Evolutionary conservation across 1,284 basidiomycete genomes (phyloP).

Genomic region (Omphalotus olearius): DNA sequence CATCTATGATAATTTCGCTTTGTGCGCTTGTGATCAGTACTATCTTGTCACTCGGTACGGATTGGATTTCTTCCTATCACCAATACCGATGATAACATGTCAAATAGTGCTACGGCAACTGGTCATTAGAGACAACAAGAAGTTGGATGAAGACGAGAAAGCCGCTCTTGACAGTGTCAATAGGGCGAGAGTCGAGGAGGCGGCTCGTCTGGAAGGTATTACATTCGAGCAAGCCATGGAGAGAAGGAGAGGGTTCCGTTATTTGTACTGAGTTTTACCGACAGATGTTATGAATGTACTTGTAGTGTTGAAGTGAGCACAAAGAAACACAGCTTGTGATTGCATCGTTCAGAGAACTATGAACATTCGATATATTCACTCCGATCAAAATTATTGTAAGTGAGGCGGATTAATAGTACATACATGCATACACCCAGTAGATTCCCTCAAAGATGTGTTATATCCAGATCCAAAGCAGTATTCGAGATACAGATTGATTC

Average conservation of each 20-base stretch:
- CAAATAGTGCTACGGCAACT: conserved; percentile 33
- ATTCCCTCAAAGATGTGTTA: no score
- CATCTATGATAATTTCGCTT: conserved; percentile 45
- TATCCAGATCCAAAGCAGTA: no score
- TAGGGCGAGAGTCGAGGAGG: conserved; percentile 41
- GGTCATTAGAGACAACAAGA: conserved; percentile 39
- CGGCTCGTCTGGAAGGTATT: conserved; percentile 45
- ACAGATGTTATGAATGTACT: not conserved
- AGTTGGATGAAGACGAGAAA: conserved; percentile 40
- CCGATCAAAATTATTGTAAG: no score
- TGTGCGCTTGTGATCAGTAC: conserved; percentile 33
- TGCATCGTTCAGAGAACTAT: no score
- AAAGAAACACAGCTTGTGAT: not conserved
- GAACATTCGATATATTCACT: no score
- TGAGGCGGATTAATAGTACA: no score
- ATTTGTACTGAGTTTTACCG: conserved; percentile 30
- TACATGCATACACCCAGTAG: no score
- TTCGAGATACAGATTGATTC: no score
- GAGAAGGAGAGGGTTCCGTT: conserved; percentile 43
- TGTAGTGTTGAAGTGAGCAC: not conserved
- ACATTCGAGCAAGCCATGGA: conserved; percentile 48
- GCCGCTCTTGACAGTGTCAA: conserved; percentile 36
- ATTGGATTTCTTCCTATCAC: not conserved
- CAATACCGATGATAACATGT: not conserved
- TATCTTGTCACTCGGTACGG: conserved; percentile 33